Percentiles rank a stretch among this genome's conserved stretches.
These are phyloP conservation scores for Colletotrichum sp. DNA, from an alignment of 2,329 filamentous ascomycete genomes.

Conservation along the genomic window DNA sequence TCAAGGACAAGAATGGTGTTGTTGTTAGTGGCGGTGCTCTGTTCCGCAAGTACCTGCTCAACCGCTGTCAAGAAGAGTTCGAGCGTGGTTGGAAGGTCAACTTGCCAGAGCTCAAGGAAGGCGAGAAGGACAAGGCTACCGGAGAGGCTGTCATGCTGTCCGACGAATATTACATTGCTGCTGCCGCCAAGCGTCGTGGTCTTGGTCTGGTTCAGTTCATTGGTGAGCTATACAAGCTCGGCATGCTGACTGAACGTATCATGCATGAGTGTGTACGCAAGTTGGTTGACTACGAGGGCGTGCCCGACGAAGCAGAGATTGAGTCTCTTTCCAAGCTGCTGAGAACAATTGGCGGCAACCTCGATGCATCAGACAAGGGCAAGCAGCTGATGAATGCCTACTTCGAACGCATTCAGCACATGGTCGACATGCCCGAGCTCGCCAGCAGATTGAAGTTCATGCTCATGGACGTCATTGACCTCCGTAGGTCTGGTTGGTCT, in stretches of 20 bases:
- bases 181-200: conserved; percentile 93
- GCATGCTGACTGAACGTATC: conserved; percentile 98
- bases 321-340: conserved; percentile 95
- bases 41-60: conserved; percentile 98
- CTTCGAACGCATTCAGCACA: conserved; percentile 85
- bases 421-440: conserved; percentile 80
- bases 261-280: conserved; percentile 99
- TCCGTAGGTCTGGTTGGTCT: conserved; percentile 78
- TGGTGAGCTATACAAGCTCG: conserved; percentile 97
- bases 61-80: conserved; percentile 98
- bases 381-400: conserved; percentile 89
- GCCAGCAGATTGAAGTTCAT: conserved; percentile 93
- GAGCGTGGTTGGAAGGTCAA: conserved; percentile 96
- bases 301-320: conserved; percentile 94
- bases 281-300: conserved; percentile 91
- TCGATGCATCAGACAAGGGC: conserved; percentile 84
- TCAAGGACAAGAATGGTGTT: conserved; percentile 87
- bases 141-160: conserved; percentile 84
- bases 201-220: conserved; percentile 99
- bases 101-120: conserved; percentile 77
- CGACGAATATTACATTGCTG: conserved; percentile 94
- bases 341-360: conserved; percentile 86
- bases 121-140: conserved; percentile 49
- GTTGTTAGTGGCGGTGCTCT: conserved; percentile 90
- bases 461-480: conserved; percentile 92